phyloP scores from a whole-genome alignment of 805 yeast species.

The Jamesozyma hellenica region DNA sequence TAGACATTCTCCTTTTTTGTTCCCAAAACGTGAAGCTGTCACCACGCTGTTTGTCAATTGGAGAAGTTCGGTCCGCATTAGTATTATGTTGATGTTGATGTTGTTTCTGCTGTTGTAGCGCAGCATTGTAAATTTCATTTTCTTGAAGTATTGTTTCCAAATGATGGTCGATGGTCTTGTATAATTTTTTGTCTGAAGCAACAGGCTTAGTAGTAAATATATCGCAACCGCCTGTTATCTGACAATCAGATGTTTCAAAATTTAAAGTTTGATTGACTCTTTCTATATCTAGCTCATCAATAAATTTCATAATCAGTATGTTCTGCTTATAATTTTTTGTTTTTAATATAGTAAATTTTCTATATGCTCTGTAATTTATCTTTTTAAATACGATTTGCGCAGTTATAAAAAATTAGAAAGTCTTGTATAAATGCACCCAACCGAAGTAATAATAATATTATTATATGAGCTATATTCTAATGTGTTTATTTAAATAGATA shows the following conservation, averaged over 20 bases:
- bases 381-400: too few species aligned
- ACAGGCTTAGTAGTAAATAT: conserved; percentile 90
- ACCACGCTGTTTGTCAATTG: conserved; percentile 6
- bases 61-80: conserved; percentile 1
- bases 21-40: conserved; percentile 30
- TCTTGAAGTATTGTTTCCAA: conserved; percentile 42
- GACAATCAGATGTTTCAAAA: conserved; percentile 66
- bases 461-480: too few species aligned
- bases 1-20: conserved; percentile 34
- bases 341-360: too few species aligned
- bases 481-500: too few species aligned
- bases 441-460: too few species aligned
- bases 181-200: conserved; percentile 78
- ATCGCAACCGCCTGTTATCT: conserved; percentile 82
- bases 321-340: too few species aligned
- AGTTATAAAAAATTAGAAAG: too few species aligned
- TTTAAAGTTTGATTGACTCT: conserved; percentile 76
- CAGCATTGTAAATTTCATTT: conserved; percentile 29
- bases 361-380: too few species aligned
- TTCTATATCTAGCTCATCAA: conserved; percentile 90
- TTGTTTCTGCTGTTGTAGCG: conserved; percentile 19
- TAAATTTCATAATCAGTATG: conserved; percentile 55
- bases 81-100: not conserved
- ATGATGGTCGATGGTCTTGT: conserved; percentile 78
- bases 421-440: too few species aligned